A percentile compares a stretch with the other conserved stretches of the same genome.
phyloP scores from a whole-genome alignment of 495 filamentous ascomycete genomes.

The Rhizodiscina lignyota region DNA sequence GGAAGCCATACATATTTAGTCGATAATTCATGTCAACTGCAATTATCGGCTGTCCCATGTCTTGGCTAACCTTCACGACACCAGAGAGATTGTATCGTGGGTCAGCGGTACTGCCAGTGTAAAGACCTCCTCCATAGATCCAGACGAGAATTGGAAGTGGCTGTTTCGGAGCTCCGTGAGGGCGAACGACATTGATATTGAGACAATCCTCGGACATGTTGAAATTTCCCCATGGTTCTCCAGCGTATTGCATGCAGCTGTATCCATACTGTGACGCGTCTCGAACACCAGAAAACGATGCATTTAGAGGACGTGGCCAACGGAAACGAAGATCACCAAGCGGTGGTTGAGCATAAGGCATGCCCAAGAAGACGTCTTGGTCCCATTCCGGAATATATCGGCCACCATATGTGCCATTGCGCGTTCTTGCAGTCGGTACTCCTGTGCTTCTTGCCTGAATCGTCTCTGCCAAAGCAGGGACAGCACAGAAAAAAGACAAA shows the following conservation, averaged over 20 bases:
- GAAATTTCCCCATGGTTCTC: constrained; percentile 17
- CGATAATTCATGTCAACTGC: too few relatives aligned
- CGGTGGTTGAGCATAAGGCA: constrained; percentile 37
- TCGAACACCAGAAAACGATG: constrained; percentile 21
- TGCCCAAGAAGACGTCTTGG: constrained; percentile 38
- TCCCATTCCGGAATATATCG: constrained; percentile 22
- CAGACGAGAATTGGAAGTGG: constrained; percentile 15
- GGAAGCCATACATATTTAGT: too few relatives aligned
- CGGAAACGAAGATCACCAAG: constrained; percentile 31
- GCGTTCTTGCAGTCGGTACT: constrained; percentile 1
- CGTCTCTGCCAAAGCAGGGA: too few relatives aligned
- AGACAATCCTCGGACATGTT: constrained; percentile 27
- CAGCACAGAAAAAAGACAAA: constrained; percentile 1
- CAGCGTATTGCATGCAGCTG: constrained; percentile 34
- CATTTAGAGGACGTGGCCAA: constrained; percentile 28
- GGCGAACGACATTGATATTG: constrained; percentile 17
- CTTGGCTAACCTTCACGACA: too few relatives aligned
- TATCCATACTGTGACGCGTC: constrained; percentile 32
- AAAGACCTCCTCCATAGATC: constrained; percentile 29
- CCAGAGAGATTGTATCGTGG: constrained; percentile 34
- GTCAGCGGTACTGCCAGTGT: constrained; percentile 22
- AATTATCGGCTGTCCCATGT: too few relatives aligned
- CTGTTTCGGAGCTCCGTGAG: constrained; percentile 13
- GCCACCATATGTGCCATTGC: constrained; percentile 31
- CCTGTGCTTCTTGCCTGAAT: too few relatives aligned